Percentiles rank a stretch among this genome's conserved stretches.
phyloP scores from a whole-genome alignment of 495 filamentous ascomycete species.

The Acidiella bohemica region DNA sequence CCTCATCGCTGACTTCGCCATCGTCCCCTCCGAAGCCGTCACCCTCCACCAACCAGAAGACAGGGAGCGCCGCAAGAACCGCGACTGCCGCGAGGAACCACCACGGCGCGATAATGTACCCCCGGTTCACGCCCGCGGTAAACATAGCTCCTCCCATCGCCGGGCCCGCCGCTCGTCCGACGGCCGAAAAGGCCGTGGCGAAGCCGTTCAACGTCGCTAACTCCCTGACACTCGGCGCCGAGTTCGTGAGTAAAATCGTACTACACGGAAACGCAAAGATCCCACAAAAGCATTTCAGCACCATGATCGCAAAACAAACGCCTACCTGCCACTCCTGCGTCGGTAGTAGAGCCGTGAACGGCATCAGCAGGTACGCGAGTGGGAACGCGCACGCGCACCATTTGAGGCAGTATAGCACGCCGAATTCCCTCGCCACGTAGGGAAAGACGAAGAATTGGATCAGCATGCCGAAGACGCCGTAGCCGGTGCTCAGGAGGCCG shows the following conservation, averaged over 20 bases:
- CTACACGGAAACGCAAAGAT: slow-evolving; percentile 79
- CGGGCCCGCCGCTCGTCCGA: slow-evolving; percentile 68
- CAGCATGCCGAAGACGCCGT: slow-evolving; percentile 56
- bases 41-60: slow-evolving; percentile 59
- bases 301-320: slow-evolving; percentile 43
- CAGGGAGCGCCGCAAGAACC: slow-evolving; percentile 47
- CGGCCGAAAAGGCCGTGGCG: slow-evolving; percentile 60
- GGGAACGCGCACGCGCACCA: slow-evolving; percentile 49
- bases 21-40: slow-evolving; percentile 50
- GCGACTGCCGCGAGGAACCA: slow-evolving; percentile 54
- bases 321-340: slow-evolving; percentile 24
- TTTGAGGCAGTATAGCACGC: slow-evolving; percentile 57
- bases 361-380: slow-evolving; percentile 56
- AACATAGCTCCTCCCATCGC: slow-evolving; percentile 32
- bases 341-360: slow-evolving; percentile 50
- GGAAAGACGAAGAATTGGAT: slow-evolving; percentile 76
- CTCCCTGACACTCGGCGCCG: slow-evolving; percentile 55
- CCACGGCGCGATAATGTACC: slow-evolving; percentile 66
- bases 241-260: slow-evolving; percentile 85
- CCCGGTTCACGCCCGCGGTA: slow-evolving; percentile 53
- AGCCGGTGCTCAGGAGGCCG: slow-evolving; percentile 62
- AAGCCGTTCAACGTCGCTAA: slow-evolving; percentile 86
- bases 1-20: slow-evolving; percentile 27
- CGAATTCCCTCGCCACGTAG: slow-evolving; percentile 48
- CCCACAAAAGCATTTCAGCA: slow-evolving; percentile 53